Percentiles rank a stretch among this genome's conserved stretches.
phyloP scores from a whole-genome alignment of 345 rosid species.

The Acer saccharum region DNA sequence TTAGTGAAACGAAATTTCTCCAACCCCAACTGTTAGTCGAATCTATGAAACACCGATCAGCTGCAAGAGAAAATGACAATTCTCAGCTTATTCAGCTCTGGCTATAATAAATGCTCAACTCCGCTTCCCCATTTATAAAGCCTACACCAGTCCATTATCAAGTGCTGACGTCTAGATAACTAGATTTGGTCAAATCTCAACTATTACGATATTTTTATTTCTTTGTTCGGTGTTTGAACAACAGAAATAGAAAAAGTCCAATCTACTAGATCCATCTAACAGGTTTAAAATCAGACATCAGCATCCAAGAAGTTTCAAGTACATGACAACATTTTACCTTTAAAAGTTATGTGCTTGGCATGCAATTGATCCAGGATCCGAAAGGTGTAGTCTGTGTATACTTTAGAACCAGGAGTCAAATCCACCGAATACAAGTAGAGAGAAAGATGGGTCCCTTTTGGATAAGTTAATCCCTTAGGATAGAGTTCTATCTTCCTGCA shows the following conservation, averaged over 20 bases:
- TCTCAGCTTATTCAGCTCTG: not conserved
- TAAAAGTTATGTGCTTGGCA: constrained; percentile 24
- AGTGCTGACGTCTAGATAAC: too few species aligned
- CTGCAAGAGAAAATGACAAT: constrained; percentile 24
- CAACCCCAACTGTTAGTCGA: constrained; percentile 32
- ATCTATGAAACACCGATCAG: constrained; percentile 33
- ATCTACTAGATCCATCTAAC: too few species aligned
- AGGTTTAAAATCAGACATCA: not conserved
- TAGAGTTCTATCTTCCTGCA: constrained; percentile 44
- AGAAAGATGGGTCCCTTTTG: constrained; percentile 26
- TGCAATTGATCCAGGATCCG: constrained; percentile 35
- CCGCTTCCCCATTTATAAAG: too few species aligned
- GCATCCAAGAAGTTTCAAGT: not conserved
- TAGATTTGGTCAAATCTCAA: not conserved
- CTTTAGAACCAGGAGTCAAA: constrained; percentile 22
- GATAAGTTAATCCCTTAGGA: constrained; percentile 34
- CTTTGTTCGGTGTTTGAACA: too few species aligned
- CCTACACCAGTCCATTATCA: too few species aligned
- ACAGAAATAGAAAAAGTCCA: too few species aligned
- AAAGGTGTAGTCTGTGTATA: constrained; percentile 32
- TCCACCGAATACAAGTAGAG: constrained; percentile 35
- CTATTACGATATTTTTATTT: not conserved
- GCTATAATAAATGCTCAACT: too few species aligned
- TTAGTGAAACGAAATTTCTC: constrained; percentile 21
- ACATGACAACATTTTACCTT: constrained; percentile 28